A percentile compares a stretch with the other conserved stretches of the same genome.
phyloP scores from a whole-genome alignment of 2,329 filamentous ascomycete genomes.

The Bipolaris zeicola region DNA sequence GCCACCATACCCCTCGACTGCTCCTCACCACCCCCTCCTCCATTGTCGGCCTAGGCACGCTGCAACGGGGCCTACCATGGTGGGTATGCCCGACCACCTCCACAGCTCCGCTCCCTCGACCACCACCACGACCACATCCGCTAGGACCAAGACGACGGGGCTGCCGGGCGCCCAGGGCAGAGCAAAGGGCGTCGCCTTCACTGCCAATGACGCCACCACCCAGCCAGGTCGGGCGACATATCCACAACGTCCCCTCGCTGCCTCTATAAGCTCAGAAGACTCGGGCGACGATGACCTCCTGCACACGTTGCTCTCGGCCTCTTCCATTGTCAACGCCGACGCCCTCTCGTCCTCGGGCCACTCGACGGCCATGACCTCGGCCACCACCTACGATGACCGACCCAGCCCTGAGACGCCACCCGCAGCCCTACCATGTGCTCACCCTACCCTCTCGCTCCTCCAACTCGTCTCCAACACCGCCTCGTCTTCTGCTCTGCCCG shows the following conservation, averaged over 20 bases:
- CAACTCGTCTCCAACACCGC: constrained; percentile 48
- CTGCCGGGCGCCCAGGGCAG: constrained; percentile 9
- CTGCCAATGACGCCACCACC: constrained; percentile 23
- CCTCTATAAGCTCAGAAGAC: constrained; percentile 26
- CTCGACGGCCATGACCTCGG: constrained; percentile 45
- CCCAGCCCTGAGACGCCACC: constrained; percentile 24
- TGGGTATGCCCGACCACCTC: constrained; percentile 22
- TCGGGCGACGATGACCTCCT: constrained; percentile 17
- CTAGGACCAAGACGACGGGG: no score
- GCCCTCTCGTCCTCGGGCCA: constrained; percentile 38
- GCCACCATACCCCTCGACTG: background rate
- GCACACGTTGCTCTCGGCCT: constrained; percentile 39
- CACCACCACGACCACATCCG: constrained; percentile 9
- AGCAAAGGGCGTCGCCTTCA: constrained; percentile 33
- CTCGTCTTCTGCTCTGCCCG: constrained; percentile 47
- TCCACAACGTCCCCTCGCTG: constrained; percentile 15
- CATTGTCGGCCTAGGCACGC: background rate
- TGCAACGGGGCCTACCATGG: constrained; percentile 25
- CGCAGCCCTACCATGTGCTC: constrained; percentile 34
- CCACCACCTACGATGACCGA: constrained; percentile 37
- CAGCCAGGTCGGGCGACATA: constrained; percentile 3
- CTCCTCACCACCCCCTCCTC: background rate
- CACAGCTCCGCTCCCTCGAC: constrained; percentile 3
- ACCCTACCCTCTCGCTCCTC: constrained; percentile 43
- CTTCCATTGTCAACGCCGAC: constrained; percentile 36